phyloP scores from a whole-genome alignment of 1,139 yeast species.

The Geotrichum carabidarum region DNA sequence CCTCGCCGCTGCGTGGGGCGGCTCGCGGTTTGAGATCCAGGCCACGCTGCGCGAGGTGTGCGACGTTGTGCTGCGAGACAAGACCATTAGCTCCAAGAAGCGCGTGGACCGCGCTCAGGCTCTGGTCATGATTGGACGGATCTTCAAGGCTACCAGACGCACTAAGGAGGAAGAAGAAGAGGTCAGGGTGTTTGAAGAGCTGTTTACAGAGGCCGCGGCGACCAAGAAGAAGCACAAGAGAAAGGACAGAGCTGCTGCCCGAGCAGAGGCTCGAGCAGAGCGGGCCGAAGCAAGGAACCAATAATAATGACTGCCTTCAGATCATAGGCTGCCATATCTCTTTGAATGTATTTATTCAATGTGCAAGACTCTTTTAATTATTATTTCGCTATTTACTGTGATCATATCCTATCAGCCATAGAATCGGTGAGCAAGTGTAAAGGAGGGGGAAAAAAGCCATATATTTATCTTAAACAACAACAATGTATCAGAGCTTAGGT shows the following conservation, averaged over 20 bases:
- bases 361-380: neutral
- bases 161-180: constrained; percentile 87
- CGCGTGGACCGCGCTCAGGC: constrained; percentile 78
- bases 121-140: constrained; percentile 64
- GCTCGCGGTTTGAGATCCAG: constrained; percentile 83
- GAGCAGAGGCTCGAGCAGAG: neutral
- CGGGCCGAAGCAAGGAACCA: neutral
- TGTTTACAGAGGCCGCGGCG: constrained; percentile 88
- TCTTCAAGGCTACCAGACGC: constrained; percentile 61
- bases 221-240: constrained; percentile 49
- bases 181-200: constrained; percentile 82
- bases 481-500: constrained; percentile 78
- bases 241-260: neutral
- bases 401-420: too few species aligned
- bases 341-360: neutral
- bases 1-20: constrained; percentile 94
- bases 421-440: too few species aligned
- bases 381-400: neutral
- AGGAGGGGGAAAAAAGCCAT: too few species aligned
- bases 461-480: too few species aligned
- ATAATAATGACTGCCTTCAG: neutral
- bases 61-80: constrained; percentile 64
- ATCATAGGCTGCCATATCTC: neutral
- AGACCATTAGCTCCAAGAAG: constrained; percentile 50
- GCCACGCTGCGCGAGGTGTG: constrained; percentile 83